Conservation (phyloP, 1,284 basidiomycete genomes). For the Rhodotorula sp. region DNA sequence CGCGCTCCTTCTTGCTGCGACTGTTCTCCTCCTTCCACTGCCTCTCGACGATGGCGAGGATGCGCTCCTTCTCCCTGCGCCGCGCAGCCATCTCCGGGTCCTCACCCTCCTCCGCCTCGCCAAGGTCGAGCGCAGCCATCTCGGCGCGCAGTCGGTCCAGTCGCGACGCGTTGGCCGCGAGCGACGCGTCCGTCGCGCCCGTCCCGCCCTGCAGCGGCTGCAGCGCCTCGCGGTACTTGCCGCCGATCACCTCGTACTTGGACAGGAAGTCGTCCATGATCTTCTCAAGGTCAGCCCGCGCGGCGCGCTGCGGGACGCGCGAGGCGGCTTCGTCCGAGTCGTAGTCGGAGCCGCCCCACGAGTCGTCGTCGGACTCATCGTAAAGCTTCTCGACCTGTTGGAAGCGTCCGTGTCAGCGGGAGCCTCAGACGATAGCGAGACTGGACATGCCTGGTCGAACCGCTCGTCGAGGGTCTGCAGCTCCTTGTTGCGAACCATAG, state of each 20-base stretch:
- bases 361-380: conserved; percentile 52
- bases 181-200: conserved; percentile 51
- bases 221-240: conserved; percentile 69
- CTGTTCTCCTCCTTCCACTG: conserved; percentile 46
- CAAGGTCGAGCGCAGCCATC: conserved; percentile 60
- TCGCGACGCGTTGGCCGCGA: conserved; percentile 57
- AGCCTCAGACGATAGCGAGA: background rate
- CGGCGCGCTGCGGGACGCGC: conserved; percentile 48
- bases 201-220: conserved; percentile 47
- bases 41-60: conserved; percentile 36
- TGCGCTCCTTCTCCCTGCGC: conserved; percentile 53
- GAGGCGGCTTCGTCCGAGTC: conserved; percentile 55
- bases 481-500: conserved; percentile 90
- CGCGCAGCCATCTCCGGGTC: conserved; percentile 44
- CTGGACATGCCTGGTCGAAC: conserved; percentile 80
- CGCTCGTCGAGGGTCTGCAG: conserved; percentile 85
- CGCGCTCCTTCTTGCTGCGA: conserved; percentile 11
- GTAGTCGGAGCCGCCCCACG: conserved; percentile 51
- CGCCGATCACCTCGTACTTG: conserved; percentile 83
- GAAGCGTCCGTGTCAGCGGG: background rate
- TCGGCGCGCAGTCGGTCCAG: conserved; percentile 73
- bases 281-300: conserved; percentile 73
- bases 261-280: conserved; percentile 95
- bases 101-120: conserved; percentile 50
- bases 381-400: conserved; percentile 73